Percentiles rank a stretch among this genome's conserved stretches.
phyloP scores from a whole-genome alignment of 495 filamentous ascomycete species.

The Penicillium ucsense region DNA sequence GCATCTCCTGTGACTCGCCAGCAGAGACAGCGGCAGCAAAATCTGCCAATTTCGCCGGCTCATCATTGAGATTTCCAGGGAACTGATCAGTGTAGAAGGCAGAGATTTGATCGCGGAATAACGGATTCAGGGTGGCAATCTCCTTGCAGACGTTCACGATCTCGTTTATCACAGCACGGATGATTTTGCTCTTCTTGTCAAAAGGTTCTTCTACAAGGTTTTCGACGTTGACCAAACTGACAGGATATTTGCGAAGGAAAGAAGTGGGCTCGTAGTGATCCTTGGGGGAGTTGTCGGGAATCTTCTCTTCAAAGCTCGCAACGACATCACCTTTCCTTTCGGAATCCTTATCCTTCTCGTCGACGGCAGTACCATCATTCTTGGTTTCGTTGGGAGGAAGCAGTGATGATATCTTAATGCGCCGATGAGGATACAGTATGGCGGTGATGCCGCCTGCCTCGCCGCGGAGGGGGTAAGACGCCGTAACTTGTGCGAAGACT shows the following conservation, averaged over 20 bases:
- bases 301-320: slow-evolving; percentile 86
- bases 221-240: slow-evolving; percentile 89
- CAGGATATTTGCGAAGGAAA: slow-evolving; percentile 81
- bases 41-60: slow-evolving; percentile 89
- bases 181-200: slow-evolving; percentile 77
- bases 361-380: slow-evolving; percentile 22
- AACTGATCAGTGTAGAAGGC: slow-evolving; percentile 94
- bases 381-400: slow-evolving; percentile 51
- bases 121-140: slow-evolving; percentile 79
- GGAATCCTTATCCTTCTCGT: slow-evolving; percentile 43
- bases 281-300: slow-evolving; percentile 33
- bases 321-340: slow-evolving; percentile 89
- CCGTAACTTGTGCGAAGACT: slow-evolving; percentile 96
- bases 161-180: slow-evolving; percentile 87
- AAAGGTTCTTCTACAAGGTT: slow-evolving; percentile 81
- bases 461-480: slow-evolving; percentile 78
- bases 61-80: slow-evolving; percentile 85
- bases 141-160: slow-evolving; percentile 98
- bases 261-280: slow-evolving; percentile 76
- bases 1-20: slow-evolving; percentile 82
- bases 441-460: slow-evolving; percentile 73
- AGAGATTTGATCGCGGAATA: slow-evolving; percentile 97
- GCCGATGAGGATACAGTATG: slow-evolving; percentile 89
- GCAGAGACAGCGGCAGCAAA: slow-evolving; percentile 93
- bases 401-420: slow-evolving; percentile 80